Evolutionary conservation across 2,329 filamentous ascomycete species (phyloP), one percentile per base, ranked within the genome.

Genomic region (Arthrobotrys iridis): DNA sequence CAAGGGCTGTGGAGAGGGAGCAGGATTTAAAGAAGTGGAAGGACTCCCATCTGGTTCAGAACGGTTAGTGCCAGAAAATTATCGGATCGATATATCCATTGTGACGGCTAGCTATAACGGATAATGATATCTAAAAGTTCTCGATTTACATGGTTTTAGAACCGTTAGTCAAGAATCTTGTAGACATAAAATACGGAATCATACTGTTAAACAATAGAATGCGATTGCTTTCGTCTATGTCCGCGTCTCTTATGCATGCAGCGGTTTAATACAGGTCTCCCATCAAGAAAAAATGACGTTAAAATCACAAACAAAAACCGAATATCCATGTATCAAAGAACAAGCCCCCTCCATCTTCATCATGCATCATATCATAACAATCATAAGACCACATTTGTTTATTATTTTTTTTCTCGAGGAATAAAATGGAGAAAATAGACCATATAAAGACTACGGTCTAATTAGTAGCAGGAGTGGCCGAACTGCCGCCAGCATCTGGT

Each of bases 241-340:
- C 22, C 50, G n/a, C n/a, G 5, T 55, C 50, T 55, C 18, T 26
- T 46, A 26, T 37, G 35, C 8, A 37, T 52, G 46, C 28, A 55
- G 15, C 24, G 30, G n/a, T n/a, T n/a, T 22, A 55, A 24, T 55
- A 55, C 50, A 55, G n/a, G n/a, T n/a, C n/a, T n/a, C n/a, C n/a
- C n/a, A n/a, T n/a, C n/a, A n/a, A n/a, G n/a, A n/a, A n/a, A 35
- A 55, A 55, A n/a, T 8, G 40, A 8, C 40, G 20, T 43, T 6
- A 22, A 22, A 22, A 22, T 10, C 28, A 7, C 7, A 1, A 43
- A 7, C 40, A 22, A 20, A 20, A 22, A 13, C 26, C n/a, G 46
- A 33, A 52, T 60, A 68, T 60, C 64, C 28, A 30, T 52, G 13
- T 55, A 55, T 37, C 28, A 22, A 46, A 30, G 20, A 40, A 18